Base-by-base conservation (phyloP, 2,329 filamentous ascomycete species). In the Claviceps quebecensis region DNA sequence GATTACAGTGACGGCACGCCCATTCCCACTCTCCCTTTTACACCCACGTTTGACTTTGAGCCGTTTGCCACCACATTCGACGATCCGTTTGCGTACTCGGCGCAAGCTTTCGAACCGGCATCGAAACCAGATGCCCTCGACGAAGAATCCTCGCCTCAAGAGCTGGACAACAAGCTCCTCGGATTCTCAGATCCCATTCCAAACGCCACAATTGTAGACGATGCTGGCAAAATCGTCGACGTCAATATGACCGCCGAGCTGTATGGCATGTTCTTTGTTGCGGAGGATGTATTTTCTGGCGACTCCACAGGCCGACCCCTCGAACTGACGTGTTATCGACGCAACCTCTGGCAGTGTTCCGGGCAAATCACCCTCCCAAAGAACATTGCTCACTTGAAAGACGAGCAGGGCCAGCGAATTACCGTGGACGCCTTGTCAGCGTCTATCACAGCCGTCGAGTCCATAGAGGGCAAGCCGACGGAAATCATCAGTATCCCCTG, bases 401-500 rank as follows among this genome's bases (percentile, higher is more conserved):
- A 77, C 56, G 90, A 91, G 14, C 86, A 94, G 56, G 84, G 87
- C 46, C 84, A 83, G 41, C 83, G 87, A 49, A 78, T 87, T 22
- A 83, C 87, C 41, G 79, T 93, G 4, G 81, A 86, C 45, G 80
- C 95, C 54, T 67, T 95, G 55, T 85, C 87, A 54, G 81, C 93
- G 22, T 83, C 84, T 38, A 88, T 97, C 49, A 86, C 86, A 1
- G 90, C 88, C 1, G 80, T 86, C 3, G 91, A 97, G 67, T 95
- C 88, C 5, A 94, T 96, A 48, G 91, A 97, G 64, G 87, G 87
- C 47, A 95, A 95, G 62, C 61, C 81, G 0, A 91, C 94, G 5
- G 94, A 96, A 68, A 95, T 97, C 55, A 96, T 97, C 53, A 93
- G 86, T 0, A 93, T 97, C 47, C 91, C 91, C 0, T 96, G 91